These are phyloP conservation scores for Ambrosia artemisiifolia DNA, from an alignment of 129 eudicot species.

Conservation along the genomic window DNA sequence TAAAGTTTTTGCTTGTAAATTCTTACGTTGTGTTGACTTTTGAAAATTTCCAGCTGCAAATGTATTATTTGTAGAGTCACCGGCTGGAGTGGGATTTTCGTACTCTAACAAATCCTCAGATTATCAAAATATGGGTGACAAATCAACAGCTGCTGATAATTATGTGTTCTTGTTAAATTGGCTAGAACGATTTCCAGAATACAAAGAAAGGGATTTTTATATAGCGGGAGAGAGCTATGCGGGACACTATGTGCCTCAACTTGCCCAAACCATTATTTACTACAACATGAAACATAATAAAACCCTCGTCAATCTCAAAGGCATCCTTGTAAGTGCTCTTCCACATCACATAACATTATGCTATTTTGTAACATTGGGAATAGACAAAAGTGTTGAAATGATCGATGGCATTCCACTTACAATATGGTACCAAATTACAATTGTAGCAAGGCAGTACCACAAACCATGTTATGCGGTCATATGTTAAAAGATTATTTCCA, in stretches of 20 bases:
- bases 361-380: too few species aligned
- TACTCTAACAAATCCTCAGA: constrained; percentile 65
- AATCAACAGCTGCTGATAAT: constrained; percentile 54
- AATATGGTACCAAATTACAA: too few species aligned
- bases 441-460: too few species aligned
- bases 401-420: too few species aligned
- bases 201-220: constrained; percentile 56
- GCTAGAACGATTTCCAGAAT: constrained; percentile 77
- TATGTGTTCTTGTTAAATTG: constrained; percentile 61
- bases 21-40: neutral
- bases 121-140: constrained; percentile 44
- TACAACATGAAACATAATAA: constrained; percentile 6
- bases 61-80: constrained; percentile 77
- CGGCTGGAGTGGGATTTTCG: constrained; percentile 86
- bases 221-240: constrained; percentile 80
- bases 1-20: neutral
- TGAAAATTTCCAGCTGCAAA: constrained; percentile 30
- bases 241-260: constrained; percentile 84
- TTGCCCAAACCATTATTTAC: constrained; percentile 55
- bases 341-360: neutral
- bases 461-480: too few species aligned
- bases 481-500: too few species aligned
- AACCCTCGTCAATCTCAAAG: constrained; percentile 15
- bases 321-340: constrained; percentile 2
- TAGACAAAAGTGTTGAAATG: too few species aligned